Evolutionary conservation across 2,329 filamentous ascomycete genomes (phyloP), one percentile per base, ranked within the genome.

Genomic region (Xenosphaeropsis pyriputrescens): DNA sequence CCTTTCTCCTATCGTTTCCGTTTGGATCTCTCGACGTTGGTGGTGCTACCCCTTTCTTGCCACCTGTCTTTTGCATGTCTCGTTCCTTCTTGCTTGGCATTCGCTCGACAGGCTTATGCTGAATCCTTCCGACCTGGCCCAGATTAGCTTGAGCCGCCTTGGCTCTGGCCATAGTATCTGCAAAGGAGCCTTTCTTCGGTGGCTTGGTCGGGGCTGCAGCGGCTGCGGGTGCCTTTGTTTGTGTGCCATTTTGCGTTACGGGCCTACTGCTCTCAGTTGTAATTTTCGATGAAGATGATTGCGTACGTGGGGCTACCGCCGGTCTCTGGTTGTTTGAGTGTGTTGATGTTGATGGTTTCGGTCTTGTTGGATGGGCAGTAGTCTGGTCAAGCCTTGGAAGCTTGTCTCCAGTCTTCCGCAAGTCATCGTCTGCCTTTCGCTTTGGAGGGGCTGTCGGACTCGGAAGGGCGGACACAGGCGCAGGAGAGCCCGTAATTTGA

Each of bases 161-260:
- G 22, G 75, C 83, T 46, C 79, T 70, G 39, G 78, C 78, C 59
- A 88, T 67, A 42, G 85, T 79, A 50, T 85, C 80, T 29, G 76
- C 72, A 54, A 75, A 88, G 0, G 78, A 82, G 2, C 79, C 77
- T 51, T 80, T 83, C 57, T 85, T 85, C 1, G 75, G 76, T 2
- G 69, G 59, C 32, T 41, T 43, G 5, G 38, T 32, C n/a, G 35
- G 13, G 26, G 18, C 30, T 22, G 38, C 17, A 13, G 13, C 16
- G 14, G 32, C 42, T 43, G 19, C 33, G 41, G 7, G 41, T 36
- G 14, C 45, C n/a, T 47, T 44, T 4, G 49, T 50, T 19, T 50
- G 45, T 18, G 46, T 47, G 11, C 46, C 49, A 41, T 51, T 52
- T 15, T 46, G 15, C 9, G 5, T 22, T 17, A 29, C n/a, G 14